Evolutionary conservation across 148 eudicot genomes (phyloP).

Genomic region (Suaeda aralocaspica): DNA sequence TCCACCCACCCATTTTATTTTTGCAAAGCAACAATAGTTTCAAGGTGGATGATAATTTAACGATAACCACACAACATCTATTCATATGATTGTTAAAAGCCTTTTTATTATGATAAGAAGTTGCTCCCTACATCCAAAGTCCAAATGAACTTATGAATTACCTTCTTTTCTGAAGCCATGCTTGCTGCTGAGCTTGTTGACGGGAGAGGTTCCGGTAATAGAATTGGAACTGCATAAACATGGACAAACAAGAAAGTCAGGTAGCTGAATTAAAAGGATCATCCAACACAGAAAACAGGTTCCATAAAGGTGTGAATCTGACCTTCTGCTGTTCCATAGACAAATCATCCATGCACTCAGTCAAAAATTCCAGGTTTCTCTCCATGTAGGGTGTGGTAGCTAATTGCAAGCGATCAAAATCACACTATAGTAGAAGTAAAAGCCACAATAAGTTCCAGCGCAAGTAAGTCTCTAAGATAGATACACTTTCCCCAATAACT

Average conservation of each 20-base stretch:
- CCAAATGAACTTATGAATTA: constrained; percentile 16
- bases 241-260: not conserved
- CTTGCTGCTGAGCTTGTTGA: constrained; percentile 88
- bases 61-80: not conserved
- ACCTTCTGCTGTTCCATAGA: constrained; percentile 90
- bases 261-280: constrained; percentile 10
- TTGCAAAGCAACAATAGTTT: not conserved
- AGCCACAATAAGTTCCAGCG: not conserved
- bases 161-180: constrained; percentile 95
- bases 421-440: constrained; percentile 50
- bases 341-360: constrained; percentile 89
- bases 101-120: not conserved
- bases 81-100: not conserved
- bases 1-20: too few species aligned
- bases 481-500: not conserved
- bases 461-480: constrained; percentile 3
- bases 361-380: constrained; percentile 81
- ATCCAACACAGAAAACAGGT: constrained; percentile 7
- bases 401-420: constrained; percentile 72
- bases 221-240: constrained; percentile 58
- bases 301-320: constrained; percentile 8
- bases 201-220: constrained; percentile 73
- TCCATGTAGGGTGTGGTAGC: constrained; percentile 76
- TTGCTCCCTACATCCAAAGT: not conserved
- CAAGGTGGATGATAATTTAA: not conserved